Evolutionary conservation across 192 early-diverging fungal genomes (phyloP).

Genomic region (Coemansia biformis): DNA sequence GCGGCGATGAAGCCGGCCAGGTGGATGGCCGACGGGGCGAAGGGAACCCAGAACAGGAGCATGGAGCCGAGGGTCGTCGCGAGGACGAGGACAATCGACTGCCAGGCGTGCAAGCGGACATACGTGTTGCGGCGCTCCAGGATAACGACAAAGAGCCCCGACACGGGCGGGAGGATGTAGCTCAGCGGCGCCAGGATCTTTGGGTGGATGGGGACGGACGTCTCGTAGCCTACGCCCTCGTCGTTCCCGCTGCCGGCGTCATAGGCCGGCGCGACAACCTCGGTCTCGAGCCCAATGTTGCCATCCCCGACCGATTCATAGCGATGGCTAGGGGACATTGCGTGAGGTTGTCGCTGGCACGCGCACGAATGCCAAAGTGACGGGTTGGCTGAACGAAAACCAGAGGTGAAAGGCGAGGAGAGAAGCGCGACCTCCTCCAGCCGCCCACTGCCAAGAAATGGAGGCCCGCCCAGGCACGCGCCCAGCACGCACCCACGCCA

Average conservation of each 20-base stretch:
- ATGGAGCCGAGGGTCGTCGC: conserved; percentile 18
- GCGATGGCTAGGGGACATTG: conserved; percentile 35
- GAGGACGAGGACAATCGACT: conserved; percentile 35
- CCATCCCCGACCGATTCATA: conserved; percentile 48
- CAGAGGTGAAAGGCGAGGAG: neutral
- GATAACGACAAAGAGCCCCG: conserved; percentile 32
- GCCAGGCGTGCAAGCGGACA: conserved; percentile 46
- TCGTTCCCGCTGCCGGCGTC: conserved; percentile 17
- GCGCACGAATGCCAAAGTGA: too few relatives aligned
- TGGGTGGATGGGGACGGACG: conserved; percentile 42
- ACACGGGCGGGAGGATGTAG: conserved; percentile 28
- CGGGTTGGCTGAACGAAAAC: too few relatives aligned
- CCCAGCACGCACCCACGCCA: too few relatives aligned
- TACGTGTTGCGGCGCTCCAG: conserved; percentile 45
- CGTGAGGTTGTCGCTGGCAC: neutral
- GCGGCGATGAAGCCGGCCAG: conserved; percentile 22
- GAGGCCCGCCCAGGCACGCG: too few relatives aligned
- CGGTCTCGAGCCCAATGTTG: conserved; percentile 39
- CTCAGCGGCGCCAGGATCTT: conserved; percentile 47
- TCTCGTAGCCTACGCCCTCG: conserved; percentile 47
- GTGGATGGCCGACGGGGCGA: conserved; percentile 26
- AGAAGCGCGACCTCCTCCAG: too few relatives aligned
- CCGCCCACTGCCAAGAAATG: too few relatives aligned
- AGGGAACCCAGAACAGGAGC: conserved; percentile 42
- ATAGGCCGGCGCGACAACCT: conserved; percentile 31